Percentiles rank a stretch among this genome's conserved stretches.
Evolutionary conservation across 164 flowering plant genomes (phyloP).

Genomic region (Buxus sempervirens): DNA sequence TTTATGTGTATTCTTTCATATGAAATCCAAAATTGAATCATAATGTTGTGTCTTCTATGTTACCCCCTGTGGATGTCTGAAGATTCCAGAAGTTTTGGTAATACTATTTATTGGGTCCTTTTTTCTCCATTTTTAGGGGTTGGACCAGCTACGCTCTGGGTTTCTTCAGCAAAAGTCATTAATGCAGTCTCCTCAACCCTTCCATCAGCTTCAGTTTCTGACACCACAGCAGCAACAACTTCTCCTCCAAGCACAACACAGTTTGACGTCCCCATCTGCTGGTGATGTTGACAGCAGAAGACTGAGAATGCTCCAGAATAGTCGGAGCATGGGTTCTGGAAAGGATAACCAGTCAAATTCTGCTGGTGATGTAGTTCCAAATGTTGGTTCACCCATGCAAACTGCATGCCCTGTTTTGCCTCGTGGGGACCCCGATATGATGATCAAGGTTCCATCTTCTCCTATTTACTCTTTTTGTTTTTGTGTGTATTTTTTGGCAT

Average conservation of each 20-base stretch:
- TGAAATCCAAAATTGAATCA: neutral
- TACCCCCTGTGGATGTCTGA: neutral
- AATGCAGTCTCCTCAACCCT: constrained; percentile 82
- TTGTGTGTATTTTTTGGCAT: neutral
- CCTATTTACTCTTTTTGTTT: neutral
- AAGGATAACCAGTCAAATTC: constrained; percentile 79
- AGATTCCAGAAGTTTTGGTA: neutral
- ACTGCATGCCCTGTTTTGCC: constrained; percentile 49
- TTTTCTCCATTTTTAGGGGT: constrained; percentile 39
- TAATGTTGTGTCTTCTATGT: neutral
- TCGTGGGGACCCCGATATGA: constrained; percentile 76
- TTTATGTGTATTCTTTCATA: neutral
- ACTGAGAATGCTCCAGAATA: constrained; percentile 73
- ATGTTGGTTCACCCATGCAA: constrained; percentile 74
- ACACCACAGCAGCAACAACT: constrained; percentile 89
- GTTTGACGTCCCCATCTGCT: constrained; percentile 68
- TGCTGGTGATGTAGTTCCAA: constrained; percentile 76
- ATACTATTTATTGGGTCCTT: neutral
- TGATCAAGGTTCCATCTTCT: constrained; percentile 57
- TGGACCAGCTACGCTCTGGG: constrained; percentile 81
- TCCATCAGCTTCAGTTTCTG: constrained; percentile 85
- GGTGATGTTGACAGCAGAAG: constrained; percentile 76
- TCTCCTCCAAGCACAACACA: constrained; percentile 81
- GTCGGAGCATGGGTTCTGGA: constrained; percentile 50
- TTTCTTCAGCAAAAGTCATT: constrained; percentile 83